Conservation (phyloP, 345 rosid genomes). For the Conringia planisiliqua region DNA sequence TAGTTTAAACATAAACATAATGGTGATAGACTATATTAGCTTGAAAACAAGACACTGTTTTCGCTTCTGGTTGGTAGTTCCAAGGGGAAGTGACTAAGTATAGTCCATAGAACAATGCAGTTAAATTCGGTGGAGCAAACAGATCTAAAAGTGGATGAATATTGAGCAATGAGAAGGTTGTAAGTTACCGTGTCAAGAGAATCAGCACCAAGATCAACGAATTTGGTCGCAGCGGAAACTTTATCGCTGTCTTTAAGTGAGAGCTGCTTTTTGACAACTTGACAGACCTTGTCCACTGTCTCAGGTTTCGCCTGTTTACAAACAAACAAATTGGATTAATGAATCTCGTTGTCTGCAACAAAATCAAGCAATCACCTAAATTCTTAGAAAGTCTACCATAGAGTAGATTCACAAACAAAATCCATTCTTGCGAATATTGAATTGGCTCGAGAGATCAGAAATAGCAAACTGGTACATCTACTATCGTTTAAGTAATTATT, state of each 20-base stretch:
- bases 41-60: too few relatives aligned
- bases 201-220: constrained; percentile 60
- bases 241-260: constrained; percentile 30
- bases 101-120: too few relatives aligned
- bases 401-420: neutral
- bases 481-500: too few relatives aligned
- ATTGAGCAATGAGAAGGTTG: neutral
- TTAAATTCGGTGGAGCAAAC: too few relatives aligned
- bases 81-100: too few relatives aligned
- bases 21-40: neutral
- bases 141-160: neutral
- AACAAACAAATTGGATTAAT: neutral
- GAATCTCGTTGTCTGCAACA: neutral
- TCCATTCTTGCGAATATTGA: neutral
- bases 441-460: too few relatives aligned
- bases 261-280: constrained; percentile 53
- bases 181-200: constrained; percentile 61
- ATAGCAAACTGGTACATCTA: too few relatives aligned
- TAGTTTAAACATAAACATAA: neutral
- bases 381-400: neutral
- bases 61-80: too few relatives aligned
- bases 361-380: neutral
- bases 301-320: constrained; percentile 53
- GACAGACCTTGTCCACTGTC: constrained; percentile 57
- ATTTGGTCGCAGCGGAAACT: constrained; percentile 43